These are phyloP conservation scores for Neocatenulostroma microsporum DNA, from an alignment of 2,329 filamentous ascomycete species.

Conservation along the genomic window DNA sequence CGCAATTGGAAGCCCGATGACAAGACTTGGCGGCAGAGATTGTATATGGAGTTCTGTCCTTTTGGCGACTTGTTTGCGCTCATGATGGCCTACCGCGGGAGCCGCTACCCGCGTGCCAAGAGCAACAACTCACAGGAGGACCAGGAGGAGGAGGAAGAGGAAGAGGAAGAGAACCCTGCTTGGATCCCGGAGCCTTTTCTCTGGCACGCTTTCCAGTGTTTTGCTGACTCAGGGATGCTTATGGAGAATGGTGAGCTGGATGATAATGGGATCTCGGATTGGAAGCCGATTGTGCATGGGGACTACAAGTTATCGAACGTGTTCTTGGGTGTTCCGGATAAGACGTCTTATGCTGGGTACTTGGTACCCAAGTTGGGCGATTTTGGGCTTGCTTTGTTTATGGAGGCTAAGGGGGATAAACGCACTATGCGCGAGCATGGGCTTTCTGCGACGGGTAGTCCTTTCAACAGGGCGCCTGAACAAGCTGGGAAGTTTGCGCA, in stretches of 20 bases:
- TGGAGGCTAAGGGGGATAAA: too few species aligned
- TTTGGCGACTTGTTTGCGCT: not conserved
- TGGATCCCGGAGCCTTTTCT: too few species aligned
- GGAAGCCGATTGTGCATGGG: not conserved
- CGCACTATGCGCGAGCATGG: too few species aligned
- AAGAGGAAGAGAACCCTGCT: too few species aligned
- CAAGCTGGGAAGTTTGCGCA: too few species aligned
- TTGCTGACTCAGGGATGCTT: not conserved
- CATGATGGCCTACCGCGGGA: too few species aligned
- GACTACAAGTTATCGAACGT: not conserved
- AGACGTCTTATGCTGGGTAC: not conserved
- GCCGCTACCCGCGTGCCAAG: too few species aligned
- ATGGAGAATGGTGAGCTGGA: not conserved
- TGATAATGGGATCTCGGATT: not conserved
- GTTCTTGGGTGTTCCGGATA: not conserved
- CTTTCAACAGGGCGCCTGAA: not conserved
- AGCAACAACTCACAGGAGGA: too few species aligned
- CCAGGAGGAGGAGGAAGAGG: too few species aligned
- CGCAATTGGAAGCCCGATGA: not conserved
- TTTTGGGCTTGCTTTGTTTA: not conserved
- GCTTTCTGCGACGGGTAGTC: too few species aligned
- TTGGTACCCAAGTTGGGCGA: not conserved
- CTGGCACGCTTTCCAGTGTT: not conserved
- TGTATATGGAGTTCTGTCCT: not conserved
- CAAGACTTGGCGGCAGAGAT: not conserved